phyloP scores from a whole-genome alignment of 2,329 filamentous ascomycete genomes.

The Botrytis fabae region DNA sequence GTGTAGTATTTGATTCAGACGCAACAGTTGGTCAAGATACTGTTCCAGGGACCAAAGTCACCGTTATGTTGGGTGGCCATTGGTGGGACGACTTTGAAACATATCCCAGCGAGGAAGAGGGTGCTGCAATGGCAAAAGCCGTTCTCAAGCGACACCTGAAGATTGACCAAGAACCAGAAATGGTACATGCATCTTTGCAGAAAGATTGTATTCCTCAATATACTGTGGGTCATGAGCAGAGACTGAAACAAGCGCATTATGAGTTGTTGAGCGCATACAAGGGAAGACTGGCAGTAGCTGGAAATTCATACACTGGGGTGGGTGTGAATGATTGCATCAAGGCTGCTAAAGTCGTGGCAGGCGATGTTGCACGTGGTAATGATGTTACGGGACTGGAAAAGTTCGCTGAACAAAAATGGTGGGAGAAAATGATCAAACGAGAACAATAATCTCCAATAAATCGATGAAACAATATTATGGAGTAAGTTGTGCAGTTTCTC shows the following conservation, averaged over 20 bases:
- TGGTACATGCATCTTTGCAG: constrained; percentile 61
- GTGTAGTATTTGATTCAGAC: constrained; percentile 83
- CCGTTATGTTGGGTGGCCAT: constrained; percentile 93
- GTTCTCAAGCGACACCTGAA: constrained; percentile 73
- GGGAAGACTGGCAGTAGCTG: constrained; percentile 45
- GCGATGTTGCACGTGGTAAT: constrained; percentile 42
- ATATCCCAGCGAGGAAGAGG: constrained; percentile 66
- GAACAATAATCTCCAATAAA: not conserved
- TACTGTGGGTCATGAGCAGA: constrained; percentile 65
- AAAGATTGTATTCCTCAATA: constrained; percentile 89
- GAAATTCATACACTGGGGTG: constrained; percentile 50
- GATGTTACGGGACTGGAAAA: constrained; percentile 44
- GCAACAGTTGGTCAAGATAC: constrained; percentile 52
- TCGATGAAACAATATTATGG: not conserved
- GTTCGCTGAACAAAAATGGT: constrained; percentile 6
- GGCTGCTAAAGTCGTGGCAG: constrained; percentile 55
- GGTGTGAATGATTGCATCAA: constrained; percentile 57
- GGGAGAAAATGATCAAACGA: not conserved
- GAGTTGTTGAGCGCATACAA: constrained; percentile 38
- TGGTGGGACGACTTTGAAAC: constrained; percentile 71
- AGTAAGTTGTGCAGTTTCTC: not conserved
- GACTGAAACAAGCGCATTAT: constrained; percentile 37
- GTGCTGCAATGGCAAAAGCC: constrained; percentile 65
- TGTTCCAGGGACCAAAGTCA: constrained; percentile 73
- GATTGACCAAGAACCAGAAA: constrained; percentile 61